Evolutionary conservation across 73 alveolate species (phyloP), one percentile per base, ranked within the genome.

Genomic region (Diophrys appendiculata): DNA sequence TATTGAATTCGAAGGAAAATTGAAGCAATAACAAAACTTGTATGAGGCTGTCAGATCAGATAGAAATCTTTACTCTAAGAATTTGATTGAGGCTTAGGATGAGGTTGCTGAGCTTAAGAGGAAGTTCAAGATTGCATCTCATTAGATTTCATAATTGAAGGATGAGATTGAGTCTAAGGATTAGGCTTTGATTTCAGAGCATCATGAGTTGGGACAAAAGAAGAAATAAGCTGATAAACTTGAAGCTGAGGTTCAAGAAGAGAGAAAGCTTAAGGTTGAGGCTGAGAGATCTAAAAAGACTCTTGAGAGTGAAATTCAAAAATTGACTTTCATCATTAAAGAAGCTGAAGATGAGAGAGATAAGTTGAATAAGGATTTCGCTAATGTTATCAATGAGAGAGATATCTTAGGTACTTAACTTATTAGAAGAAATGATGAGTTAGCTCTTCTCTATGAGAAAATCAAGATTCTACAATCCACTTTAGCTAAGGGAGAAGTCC

Each of bases 41-140:
- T 97, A 97, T 84, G 99, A 97, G 89, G 99, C 99, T 24, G 99
- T 97, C 65, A 94, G 99, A 69, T 89, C 98, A 34, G 99, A 96
- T 76, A 93, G 99, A 87, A 97, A 97, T 83, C 91, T 97, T 29
- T 97, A 97, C 91, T 96, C 99, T 22, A 97, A 97, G 94, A 96
- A 96, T 82, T 88, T 97, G 78, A 91, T 96, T 29, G 99, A 97
- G 76, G 93, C 95, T 24, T 90, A 95, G 54, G 99, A 95, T 72
- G 98, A 94, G 76, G 94, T 95, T 52, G 97, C 96, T 0, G 98
- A 91, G 72, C 88, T 93, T 2, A 90, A 93, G 82, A 89, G 94
- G 74, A 93, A 94, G 79, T 89, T 88, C 88, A 93, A 91, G 86
- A 93, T 93, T 52, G 94, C 93, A 29, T 65, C 88, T 72, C 98